Conservation (phyloP, 345 rosid species). For the Populus nigra region DNA sequence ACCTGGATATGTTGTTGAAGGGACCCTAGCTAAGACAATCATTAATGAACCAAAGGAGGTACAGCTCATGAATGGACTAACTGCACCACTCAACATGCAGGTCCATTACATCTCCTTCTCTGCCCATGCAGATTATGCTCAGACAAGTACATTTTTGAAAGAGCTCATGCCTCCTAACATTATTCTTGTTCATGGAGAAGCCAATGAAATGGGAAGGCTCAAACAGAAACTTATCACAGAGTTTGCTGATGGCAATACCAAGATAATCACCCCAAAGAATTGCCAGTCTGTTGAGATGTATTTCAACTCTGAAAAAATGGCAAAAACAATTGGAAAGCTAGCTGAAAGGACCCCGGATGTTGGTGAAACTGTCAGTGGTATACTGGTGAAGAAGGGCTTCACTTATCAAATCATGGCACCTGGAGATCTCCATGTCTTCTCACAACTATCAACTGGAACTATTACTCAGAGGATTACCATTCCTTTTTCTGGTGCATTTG, state of each 20-base stretch:
- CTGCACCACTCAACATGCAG: conserved; percentile 84
- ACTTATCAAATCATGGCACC: conserved; percentile 97
- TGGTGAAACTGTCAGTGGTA: conserved; percentile 75
- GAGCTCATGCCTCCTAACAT: conserved; percentile 97
- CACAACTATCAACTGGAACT: conserved; percentile 85
- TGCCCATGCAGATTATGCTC: conserved; percentile 94
- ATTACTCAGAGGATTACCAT: conserved; percentile 78
- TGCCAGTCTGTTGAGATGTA: conserved; percentile 86
- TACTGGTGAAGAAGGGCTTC: conserved; percentile 89
- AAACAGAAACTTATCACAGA: conserved; percentile 77
- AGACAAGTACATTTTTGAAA: conserved; percentile 86
- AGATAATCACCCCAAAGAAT: conserved; percentile 79
- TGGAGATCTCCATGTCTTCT: conserved; percentile 91
- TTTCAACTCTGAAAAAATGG: conserved; percentile 88
- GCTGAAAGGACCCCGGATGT: conserved; percentile 81
- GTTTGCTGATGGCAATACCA: conserved; percentile 77
- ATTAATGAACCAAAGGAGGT: conserved; percentile 92
- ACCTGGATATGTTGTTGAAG: conserved; percentile 88
- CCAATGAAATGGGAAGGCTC: conserved; percentile 92
- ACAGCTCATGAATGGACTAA: conserved; percentile 86
- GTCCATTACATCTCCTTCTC: conserved; percentile 93
- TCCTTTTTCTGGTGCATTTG: conserved; percentile 74
- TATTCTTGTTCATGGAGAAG: conserved; percentile 91
- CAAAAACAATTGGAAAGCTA: conserved; percentile 82
- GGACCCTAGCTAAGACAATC: conserved; percentile 78